Base-by-base conservation (phyloP, 2,329 filamentous ascomycete species). In the Samsoniella hepiali region DNA sequence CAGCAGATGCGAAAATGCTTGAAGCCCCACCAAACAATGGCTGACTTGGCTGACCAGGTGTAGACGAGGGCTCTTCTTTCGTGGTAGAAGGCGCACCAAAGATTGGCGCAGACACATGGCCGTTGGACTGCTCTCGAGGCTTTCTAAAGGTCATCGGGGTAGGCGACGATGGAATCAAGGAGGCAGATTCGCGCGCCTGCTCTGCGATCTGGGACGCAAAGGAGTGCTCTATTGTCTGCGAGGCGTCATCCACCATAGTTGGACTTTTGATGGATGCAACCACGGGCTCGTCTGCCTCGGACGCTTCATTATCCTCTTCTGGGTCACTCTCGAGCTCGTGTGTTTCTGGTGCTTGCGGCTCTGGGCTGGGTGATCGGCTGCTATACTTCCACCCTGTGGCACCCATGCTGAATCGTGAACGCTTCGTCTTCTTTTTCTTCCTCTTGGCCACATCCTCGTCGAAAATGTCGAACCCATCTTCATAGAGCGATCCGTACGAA, bases 361-460 rank as follows among this genome's bases (percentile, higher is more conserved):
- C 84, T 3, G 91, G 90, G 59, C 88, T 93, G 8, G 86, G 87
- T 1, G 90, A 89, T 63, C 86, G 83, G 70, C 88, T 90, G 29
- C 82, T 81, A 69, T 93, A 90, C 66, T 84, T 88, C 94, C 94
- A 97, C 34, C 85, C 80, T 36, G 81, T 84, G 69, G 86, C 88
- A 58, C 85, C 80, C 65, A 88, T 80, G 64, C 88, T 85, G 73
- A 90, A 90, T 51, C 87, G 86, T 8, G 88, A 86, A 62, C 85
- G 84, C 75, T 93, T 96, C 65, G 85, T 87, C 65, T 38, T 68
- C 34, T 85, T 86, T 69, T 81, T 85, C 5, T 84, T 85, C 42
- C 77, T 82, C 31, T 84, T 78, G 49, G 81, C 82, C 1, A 84
- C 84, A 72, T 90, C 86, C 32, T 90, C 89, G 64, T 91, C 88